These are phyloP conservation scores for Saccharum officinarum DNA, from an alignment of 176 grass and related monocot species.

Conservation along the genomic window DNA sequence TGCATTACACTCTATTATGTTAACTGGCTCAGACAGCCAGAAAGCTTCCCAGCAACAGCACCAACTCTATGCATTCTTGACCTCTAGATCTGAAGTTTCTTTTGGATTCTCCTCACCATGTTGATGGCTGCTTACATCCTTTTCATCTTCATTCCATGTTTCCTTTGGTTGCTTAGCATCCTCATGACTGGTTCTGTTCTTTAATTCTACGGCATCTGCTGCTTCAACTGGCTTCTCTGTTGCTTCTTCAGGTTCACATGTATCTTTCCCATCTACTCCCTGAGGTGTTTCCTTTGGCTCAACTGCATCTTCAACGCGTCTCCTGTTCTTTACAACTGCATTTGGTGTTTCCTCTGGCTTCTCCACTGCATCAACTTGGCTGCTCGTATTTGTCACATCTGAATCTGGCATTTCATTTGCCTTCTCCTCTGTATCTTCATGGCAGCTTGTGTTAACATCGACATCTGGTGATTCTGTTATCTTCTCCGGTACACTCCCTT, in stretches of 20 bases:
- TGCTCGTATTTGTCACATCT: neutral
- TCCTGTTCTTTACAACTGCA: neutral
- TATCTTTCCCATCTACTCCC: neutral
- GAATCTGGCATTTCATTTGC: neutral
- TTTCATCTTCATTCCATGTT: neutral
- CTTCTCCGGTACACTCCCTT: neutral
- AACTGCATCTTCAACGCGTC: neutral
- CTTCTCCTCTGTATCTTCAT: neutral
- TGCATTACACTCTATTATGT: slow-evolving; percentile 6
- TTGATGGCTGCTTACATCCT: neutral
- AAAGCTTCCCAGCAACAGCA: neutral
- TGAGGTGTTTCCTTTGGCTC: neutral
- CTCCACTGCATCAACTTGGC: neutral
- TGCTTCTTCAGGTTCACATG: neutral
- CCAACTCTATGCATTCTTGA: slow-evolving; percentile 24
- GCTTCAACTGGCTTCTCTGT: neutral
- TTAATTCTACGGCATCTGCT: neutral
- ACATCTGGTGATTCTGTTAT: neutral
- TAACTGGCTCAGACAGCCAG: neutral
- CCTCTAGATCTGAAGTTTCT: neutral
- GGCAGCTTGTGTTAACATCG: neutral
- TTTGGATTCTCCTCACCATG: neutral
- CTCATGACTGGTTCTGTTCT: neutral
- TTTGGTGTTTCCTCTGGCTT: neutral
- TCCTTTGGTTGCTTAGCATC: neutral